A percentile compares a stretch with the other conserved stretches of the same genome.
Conservation (phyloP, 176 grass and related monocot species). For the Oryza glaberrima region DNA sequence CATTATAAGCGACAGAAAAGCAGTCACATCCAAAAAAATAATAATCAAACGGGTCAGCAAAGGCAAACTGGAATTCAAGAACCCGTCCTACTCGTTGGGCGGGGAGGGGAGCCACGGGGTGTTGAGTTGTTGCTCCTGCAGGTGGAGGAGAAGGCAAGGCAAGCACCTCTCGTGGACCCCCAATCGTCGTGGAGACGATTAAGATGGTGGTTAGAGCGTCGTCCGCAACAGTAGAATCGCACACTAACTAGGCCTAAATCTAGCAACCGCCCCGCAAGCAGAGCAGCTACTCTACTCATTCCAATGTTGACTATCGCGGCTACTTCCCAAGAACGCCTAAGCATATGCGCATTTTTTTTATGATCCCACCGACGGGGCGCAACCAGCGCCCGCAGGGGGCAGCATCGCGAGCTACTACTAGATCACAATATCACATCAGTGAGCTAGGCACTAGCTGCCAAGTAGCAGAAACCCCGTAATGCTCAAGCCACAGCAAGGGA, state of each 20-base stretch:
- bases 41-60: conserved; percentile 25
- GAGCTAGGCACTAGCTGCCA: background rate
- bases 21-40: conserved; percentile 11
- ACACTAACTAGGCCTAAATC: conserved; percentile 48
- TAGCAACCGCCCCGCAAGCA: conserved; percentile 10
- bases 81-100: conserved; percentile 26
- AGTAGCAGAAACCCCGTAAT: conserved; percentile 23
- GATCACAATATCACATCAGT: conserved; percentile 24
- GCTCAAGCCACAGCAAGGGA: conserved; percentile 40
- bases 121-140: conserved; percentile 54
- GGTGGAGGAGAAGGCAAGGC: conserved; percentile 50
- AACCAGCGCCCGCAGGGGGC: background rate
- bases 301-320: conserved; percentile 39
- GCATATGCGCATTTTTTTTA: conserved; percentile 1
- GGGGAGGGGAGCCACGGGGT: conserved; percentile 7
- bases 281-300: conserved; percentile 25
- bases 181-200: conserved; percentile 3
- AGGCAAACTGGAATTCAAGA: conserved; percentile 32
- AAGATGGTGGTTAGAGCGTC: conserved; percentile 69
- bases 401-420: conserved; percentile 4
- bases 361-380: conserved; percentile 37
- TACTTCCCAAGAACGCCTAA: conserved; percentile 39
- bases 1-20: conserved; percentile 28
- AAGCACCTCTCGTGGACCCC: conserved; percentile 33
- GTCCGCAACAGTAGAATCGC: conserved; percentile 37